These are phyloP conservation scores for Odonthalia washingtoniensis DNA, from an alignment of 31 red algal species.

Conservation along the genomic window DNA sequence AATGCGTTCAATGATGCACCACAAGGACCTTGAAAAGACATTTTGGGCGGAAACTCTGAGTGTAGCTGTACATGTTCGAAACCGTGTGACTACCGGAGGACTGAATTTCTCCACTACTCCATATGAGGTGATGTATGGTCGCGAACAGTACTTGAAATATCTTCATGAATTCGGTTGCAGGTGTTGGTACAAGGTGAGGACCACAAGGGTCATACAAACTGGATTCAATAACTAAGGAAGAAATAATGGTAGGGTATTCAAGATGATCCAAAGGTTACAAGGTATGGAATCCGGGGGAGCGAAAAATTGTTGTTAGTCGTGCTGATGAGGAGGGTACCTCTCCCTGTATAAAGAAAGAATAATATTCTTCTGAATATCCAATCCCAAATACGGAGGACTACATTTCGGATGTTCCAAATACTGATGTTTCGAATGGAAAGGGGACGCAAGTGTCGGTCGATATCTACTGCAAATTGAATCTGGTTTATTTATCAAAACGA, in stretches of 20 bases:
- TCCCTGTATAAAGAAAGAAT: too few relatives aligned
- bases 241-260: slow-evolving; percentile 50
- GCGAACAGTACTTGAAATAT: slow-evolving; percentile 42
- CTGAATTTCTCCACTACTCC: slow-evolving; percentile 40
- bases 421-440: too few relatives aligned
- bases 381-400: too few relatives aligned
- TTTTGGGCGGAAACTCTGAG: slow-evolving; percentile 31
- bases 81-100: slow-evolving; percentile 13
- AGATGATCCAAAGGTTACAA: slow-evolving; percentile 34
- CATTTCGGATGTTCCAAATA: too few relatives aligned
- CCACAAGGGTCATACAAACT: slow-evolving; percentile 42
- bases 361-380: too few relatives aligned
- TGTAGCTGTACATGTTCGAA: too few relatives aligned
- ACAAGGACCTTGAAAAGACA: slow-evolving; percentile 21
- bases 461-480: too few relatives aligned
- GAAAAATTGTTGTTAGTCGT: too few relatives aligned
- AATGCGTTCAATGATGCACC: slow-evolving; percentile 28
- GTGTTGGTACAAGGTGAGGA: slow-evolving; percentile 36
- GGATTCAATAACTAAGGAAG: background rate
- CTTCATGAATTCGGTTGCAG: slow-evolving; percentile 43
- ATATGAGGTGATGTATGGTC: slow-evolving; percentile 26
- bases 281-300: slow-evolving; percentile 23
- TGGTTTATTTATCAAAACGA: too few relatives aligned
- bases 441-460: too few relatives aligned
- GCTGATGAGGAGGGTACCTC: too few relatives aligned